Evolutionary conservation across 306 rosid genomes (phyloP).

Genomic region (Sindora glabra): DNA sequence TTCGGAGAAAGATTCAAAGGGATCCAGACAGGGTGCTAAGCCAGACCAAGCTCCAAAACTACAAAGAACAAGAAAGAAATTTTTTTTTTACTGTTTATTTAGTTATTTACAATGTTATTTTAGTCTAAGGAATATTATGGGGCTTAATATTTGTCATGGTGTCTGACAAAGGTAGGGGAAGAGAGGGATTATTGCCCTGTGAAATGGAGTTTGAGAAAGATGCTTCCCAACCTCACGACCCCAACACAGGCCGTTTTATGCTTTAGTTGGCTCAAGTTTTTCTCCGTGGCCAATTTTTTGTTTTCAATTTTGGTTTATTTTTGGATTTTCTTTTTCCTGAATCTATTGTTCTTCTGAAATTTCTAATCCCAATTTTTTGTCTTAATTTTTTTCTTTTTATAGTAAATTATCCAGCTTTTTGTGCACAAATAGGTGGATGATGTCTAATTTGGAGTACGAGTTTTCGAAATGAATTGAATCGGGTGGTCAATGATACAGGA

Average conservation of each 20-base stretch:
- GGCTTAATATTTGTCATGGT: not conserved
- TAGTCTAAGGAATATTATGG: not conserved
- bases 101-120: not conserved
- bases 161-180: not conserved
- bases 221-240: slow-evolving; percentile 8
- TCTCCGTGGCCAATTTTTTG: not conserved
- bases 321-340: not conserved
- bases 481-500: no score
- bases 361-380: not conserved
- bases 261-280: not conserved
- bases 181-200: no score
- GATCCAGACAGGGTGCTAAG: slow-evolving; percentile 39
- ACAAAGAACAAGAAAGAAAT: not conserved
- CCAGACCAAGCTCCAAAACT: slow-evolving; percentile 21
- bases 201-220: slow-evolving; percentile 11
- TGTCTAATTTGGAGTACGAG: no score
- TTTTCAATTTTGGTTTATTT: not conserved
- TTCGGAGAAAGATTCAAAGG: slow-evolving; percentile 27
- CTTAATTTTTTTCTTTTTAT: not conserved
- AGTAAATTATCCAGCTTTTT: not conserved
- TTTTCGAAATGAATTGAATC: no score
- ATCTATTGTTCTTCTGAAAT: not conserved
- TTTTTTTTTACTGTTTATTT: not conserved
- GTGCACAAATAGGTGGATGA: not conserved
- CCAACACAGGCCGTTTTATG: slow-evolving; percentile 9